Base-by-base conservation (phyloP, 768 basidiomycete species). In the Pleurotus tuoliensis region DNA sequence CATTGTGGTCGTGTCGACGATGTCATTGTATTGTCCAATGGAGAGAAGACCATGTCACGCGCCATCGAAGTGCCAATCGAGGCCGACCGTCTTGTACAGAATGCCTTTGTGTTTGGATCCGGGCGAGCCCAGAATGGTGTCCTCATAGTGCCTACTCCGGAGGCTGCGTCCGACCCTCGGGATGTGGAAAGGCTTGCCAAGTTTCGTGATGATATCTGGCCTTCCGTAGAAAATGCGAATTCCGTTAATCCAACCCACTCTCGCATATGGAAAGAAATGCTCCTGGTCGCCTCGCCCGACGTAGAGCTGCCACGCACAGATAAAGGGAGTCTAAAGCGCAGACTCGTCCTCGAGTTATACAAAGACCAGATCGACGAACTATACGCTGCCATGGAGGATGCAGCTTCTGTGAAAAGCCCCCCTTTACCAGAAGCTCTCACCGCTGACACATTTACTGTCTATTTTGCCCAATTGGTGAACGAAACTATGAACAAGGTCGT, bases 21-120 rank as follows among this genome's bases (percentile, higher is more conserved):
- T 51, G 64, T 62, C 41, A 58, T 63, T 13, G 60, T 63, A 55
- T 58, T 63, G 51, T 50, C 56, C 7, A 62, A 55, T 47, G 58
- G 60, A 57, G 67, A 61, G 55, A 64, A 62, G 24, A 22, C 15
- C n/a, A n/a, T 44, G n/a, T 44, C 41, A 9, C n/a, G 41, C n/a
- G 41, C 47, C 16, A 48, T 48, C 22, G 47, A 48, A 24, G 30
- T 48, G 6, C 22, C 30, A 18, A 48, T 48, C 24, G 22, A 24
- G 13, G 22, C 47, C n/a, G 15, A 48, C 15, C 47, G 15, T 9
- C 47, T 16, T 7, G 61, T 78, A 4, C 55, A 62, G 2, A 72
- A 69, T 3, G 68, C 66, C 0, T 61, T 74, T 13, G 71, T 79
- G 66, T 80, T 79, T 57, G 76, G 76, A 13, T 64, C 68, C 4